These are phyloP conservation scores for Paramecium caudatum DNA, from an alignment of 73 alveolate genomes.

Conservation along the genomic window DNA sequence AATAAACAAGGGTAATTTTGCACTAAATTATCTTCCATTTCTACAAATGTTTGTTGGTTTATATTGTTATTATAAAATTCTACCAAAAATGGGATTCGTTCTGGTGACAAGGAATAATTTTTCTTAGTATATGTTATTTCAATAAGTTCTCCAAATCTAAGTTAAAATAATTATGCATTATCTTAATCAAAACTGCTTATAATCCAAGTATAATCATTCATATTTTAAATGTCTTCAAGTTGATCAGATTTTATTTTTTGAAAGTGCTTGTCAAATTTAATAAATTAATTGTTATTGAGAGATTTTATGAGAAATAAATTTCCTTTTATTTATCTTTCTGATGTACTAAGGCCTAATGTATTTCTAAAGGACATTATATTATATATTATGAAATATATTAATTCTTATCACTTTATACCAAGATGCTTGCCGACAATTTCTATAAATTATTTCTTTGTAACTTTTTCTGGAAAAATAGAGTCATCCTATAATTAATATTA, in stretches of 20 bases:
- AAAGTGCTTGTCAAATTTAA: too few relatives aligned
- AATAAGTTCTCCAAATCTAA: neutral
- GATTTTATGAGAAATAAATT: too few relatives aligned
- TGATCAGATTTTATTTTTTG: too few relatives aligned
- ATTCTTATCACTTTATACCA: conserved; percentile 37
- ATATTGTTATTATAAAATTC: too few relatives aligned
- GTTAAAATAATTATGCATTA: neutral
- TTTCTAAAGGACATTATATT: too few relatives aligned
- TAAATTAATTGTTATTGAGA: too few relatives aligned
- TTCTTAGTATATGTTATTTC: neutral
- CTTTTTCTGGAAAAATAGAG: conserved; percentile 76
- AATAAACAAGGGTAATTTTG: neutral
- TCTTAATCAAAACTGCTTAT: neutral
- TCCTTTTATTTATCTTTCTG: too few relatives aligned
- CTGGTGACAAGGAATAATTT: neutral
- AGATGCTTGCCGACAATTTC: conserved; percentile 30
- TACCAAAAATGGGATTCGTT: too few relatives aligned
- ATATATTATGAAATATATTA: neutral
- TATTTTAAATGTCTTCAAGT: too few relatives aligned
- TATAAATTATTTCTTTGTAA: conserved; percentile 23
- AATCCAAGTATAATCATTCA: neutral
- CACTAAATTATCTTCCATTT: neutral
- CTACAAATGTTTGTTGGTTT: neutral
- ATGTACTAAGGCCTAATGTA: too few relatives aligned
- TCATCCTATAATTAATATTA: conserved; percentile 76